Conservation (phyloP, 139 green algal species). For the Auxenochlorella pyrenoidosa region DNA sequence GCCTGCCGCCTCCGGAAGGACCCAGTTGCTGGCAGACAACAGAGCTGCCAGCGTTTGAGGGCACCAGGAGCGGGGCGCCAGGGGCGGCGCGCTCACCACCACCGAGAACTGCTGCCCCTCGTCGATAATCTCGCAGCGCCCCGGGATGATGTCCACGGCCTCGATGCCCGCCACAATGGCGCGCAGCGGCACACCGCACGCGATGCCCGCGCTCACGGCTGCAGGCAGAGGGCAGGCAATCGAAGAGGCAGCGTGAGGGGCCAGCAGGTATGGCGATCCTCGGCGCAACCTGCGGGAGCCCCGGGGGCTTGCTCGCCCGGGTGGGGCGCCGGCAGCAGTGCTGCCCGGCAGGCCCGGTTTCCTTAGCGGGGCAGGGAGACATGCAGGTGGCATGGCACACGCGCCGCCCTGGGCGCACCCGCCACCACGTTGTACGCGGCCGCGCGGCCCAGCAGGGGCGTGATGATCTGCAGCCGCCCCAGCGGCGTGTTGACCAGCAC, state of each 20-base stretch:
- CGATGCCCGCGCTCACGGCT: constrained; percentile 86
- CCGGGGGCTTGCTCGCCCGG: too few relatives aligned
- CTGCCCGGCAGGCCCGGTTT: too few relatives aligned
- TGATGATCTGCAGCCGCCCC: constrained; percentile 77
- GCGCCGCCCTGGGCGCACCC: background rate
- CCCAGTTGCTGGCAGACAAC: too few relatives aligned
- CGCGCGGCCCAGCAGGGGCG: constrained; percentile 78
- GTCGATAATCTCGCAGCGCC: constrained; percentile 86
- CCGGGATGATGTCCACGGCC: constrained; percentile 75
- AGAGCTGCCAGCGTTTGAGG: too few relatives aligned
- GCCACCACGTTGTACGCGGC: constrained; percentile 95
- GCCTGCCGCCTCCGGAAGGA: too few relatives aligned
- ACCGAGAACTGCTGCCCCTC: constrained; percentile 91
- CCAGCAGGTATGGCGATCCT: too few relatives aligned
- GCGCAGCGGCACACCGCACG: constrained; percentile 73
- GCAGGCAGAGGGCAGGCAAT: background rate
- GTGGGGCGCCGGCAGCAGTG: too few relatives aligned
- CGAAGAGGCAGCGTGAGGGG: too few relatives aligned
- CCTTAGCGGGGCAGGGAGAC: too few relatives aligned
- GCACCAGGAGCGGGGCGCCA: too few relatives aligned
- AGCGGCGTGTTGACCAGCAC: constrained; percentile 62
- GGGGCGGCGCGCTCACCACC: constrained; percentile 83
- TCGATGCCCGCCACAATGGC: constrained; percentile 89
- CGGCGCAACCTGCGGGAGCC: too few relatives aligned
- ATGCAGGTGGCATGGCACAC: too few relatives aligned